Evolutionary conservation across 2,329 filamentous ascomycete genomes (phyloP).

Genomic region (Cephalotrichum gorgonifer): DNA sequence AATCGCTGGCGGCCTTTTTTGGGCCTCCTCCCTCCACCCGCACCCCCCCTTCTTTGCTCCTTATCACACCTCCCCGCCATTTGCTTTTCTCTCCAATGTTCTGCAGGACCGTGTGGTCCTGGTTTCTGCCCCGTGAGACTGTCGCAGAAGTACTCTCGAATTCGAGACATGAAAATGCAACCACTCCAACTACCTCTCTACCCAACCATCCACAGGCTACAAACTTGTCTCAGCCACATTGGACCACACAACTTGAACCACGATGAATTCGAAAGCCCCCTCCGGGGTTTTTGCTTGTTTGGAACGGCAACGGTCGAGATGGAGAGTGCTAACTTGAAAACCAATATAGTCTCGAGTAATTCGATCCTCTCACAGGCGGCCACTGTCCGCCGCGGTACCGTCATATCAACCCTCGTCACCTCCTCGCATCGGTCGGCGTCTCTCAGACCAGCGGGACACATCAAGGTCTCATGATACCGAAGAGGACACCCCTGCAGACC

Average conservation of each 20-base stretch:
- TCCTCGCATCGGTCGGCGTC: conserved; percentile 37
- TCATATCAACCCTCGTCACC: conserved; percentile 39
- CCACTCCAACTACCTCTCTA: too few species aligned
- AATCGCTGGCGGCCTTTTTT: conserved; percentile 3
- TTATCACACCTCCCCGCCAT: not conserved
- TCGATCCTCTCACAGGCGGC: conserved; percentile 37
- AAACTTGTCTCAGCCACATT: too few species aligned
- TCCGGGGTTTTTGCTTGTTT: not conserved
- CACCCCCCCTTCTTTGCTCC: conserved; percentile 7
- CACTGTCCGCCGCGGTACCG: conserved; percentile 40
- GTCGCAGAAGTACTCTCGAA: too few species aligned
- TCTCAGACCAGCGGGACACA: conserved; percentile 47
- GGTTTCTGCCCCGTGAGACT: too few species aligned
- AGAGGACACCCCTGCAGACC: conserved; percentile 32
- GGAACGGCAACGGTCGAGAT: not conserved
- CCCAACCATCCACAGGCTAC: too few species aligned
- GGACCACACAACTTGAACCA: not conserved
- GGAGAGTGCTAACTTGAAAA: conserved; percentile 4
- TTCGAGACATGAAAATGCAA: too few species aligned
- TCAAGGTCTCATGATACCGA: conserved; percentile 21
- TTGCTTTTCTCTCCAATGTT: too few species aligned
- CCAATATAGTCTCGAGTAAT: conserved; percentile 34
- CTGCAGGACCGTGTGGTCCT: too few species aligned
- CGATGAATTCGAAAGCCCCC: not conserved
- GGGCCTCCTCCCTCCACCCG: conserved; percentile 3